These are phyloP conservation scores for Thyridium curvatum DNA, from an alignment of 2,329 filamentous ascomycete species.

Conservation along the genomic window DNA sequence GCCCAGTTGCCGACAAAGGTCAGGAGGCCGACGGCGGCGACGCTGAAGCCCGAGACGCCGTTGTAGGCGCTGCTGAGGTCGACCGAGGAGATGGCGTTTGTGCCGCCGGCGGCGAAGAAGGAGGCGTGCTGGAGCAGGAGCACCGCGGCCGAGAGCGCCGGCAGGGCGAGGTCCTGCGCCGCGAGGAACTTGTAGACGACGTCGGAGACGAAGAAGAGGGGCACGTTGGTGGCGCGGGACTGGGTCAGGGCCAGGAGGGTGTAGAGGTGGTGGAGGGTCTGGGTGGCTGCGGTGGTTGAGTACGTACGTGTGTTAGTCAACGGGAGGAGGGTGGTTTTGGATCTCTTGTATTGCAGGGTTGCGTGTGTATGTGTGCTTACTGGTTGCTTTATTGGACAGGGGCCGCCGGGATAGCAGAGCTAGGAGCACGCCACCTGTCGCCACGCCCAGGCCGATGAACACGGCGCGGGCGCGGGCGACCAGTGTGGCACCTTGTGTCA, in stretches of 20 bases:
- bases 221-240: slow-evolving; percentile 77
- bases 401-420: background rate
- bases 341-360: too few relatives aligned
- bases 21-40: slow-evolving; percentile 72
- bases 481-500: slow-evolving; percentile 36
- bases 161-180: slow-evolving; percentile 37
- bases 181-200: slow-evolving; percentile 46
- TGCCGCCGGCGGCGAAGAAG: slow-evolving; percentile 87
- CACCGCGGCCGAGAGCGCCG: slow-evolving; percentile 61
- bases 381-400: too few relatives aligned
- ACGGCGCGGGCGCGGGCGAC: slow-evolving; percentile 42
- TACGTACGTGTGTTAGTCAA: slow-evolving; percentile 15
- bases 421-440: slow-evolving; percentile 29
- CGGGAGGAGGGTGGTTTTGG: too few relatives aligned
- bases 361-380: too few relatives aligned
- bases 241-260: slow-evolving; percentile 81
- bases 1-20: slow-evolving; percentile 91
- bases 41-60: slow-evolving; percentile 74
- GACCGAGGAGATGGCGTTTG: slow-evolving; percentile 92
- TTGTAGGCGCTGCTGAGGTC: slow-evolving; percentile 95
- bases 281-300: slow-evolving; percentile 23
- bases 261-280: slow-evolving; percentile 62
- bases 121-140: slow-evolving; percentile 73
- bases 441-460: slow-evolving; percentile 38
- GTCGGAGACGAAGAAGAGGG: slow-evolving; percentile 72